Percentiles rank a stretch among this genome's conserved stretches.
Evolutionary conservation across 139 green algal genomes (phyloP).

Genomic region (Limnomonas spitsbergensis): DNA sequence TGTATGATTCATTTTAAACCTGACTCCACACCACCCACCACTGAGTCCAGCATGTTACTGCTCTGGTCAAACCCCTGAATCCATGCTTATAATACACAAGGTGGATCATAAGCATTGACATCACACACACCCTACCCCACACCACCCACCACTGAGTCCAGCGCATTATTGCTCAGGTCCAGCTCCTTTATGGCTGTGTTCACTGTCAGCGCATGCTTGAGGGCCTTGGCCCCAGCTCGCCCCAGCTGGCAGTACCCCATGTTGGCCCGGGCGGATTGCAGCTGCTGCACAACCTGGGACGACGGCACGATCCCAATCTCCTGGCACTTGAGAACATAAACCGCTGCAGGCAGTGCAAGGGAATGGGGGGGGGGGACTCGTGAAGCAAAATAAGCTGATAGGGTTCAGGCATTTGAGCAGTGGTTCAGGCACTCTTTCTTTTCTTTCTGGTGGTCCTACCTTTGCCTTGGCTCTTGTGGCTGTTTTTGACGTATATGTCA

Average conservation of each 20-base stretch:
- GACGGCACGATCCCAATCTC: slow-evolving; percentile 50
- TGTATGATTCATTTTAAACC: no score
- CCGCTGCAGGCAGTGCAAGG: slow-evolving; percentile 7
- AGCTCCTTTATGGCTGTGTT: slow-evolving; percentile 53
- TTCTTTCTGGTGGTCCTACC: no score
- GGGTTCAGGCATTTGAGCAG: no score
- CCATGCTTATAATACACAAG: no score
- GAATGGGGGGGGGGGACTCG: no score
- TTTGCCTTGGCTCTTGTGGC: slow-evolving; percentile 19
- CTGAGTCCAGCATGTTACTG: slow-evolving; percentile 52
- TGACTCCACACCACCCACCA: no score
- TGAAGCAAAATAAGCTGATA: no score
- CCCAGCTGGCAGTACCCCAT: slow-evolving; percentile 58
- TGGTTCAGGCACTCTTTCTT: no score
- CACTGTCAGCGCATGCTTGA: slow-evolving; percentile 46
- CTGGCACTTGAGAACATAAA: slow-evolving; percentile 42
- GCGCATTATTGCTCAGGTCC: slow-evolving; percentile 50
- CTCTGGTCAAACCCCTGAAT: slow-evolving; percentile 54
- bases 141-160: slow-evolving; percentile 49
- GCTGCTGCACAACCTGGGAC: slow-evolving; percentile 48
- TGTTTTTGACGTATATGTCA: slow-evolving; percentile 32
- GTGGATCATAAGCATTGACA: no score
- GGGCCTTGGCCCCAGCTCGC: slow-evolving; percentile 40
- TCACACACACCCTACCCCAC: no score
- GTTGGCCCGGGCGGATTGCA: slow-evolving; percentile 23